A percentile compares a stretch with the other conserved stretches of the same genome.
phyloP scores from a whole-genome alignment of 2,329 filamentous ascomycete genomes.

The Trichoderma sp. region DNA sequence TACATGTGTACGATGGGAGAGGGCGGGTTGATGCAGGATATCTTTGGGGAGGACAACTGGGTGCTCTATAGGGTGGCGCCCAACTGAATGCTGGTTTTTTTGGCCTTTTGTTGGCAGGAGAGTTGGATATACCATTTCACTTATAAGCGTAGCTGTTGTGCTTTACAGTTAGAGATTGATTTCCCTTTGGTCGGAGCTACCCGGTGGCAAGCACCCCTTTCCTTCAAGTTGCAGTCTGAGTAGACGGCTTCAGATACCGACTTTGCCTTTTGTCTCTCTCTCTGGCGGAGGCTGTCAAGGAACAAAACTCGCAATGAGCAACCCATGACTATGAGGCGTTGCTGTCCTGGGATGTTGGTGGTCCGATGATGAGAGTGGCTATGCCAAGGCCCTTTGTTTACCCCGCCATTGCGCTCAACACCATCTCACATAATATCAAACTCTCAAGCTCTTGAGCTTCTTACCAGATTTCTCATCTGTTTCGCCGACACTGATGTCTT shows the following conservation, averaged over 20 bases:
- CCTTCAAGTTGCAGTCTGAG: too few species aligned
- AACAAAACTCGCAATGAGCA: not conserved
- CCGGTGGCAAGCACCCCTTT: not conserved
- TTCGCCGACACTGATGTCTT: too few species aligned
- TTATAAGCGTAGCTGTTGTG: not conserved
- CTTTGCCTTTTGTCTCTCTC: not conserved
- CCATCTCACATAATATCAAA: not conserved
- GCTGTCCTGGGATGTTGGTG: not conserved
- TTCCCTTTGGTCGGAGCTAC: not conserved
- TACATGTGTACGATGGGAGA: constrained; percentile 18
- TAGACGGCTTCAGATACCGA: too few species aligned
- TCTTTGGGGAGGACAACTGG: constrained; percentile 24
- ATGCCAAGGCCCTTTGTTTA: constrained; percentile 6
- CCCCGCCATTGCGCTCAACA: constrained; percentile 9
- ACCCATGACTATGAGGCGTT: constrained; percentile 4
- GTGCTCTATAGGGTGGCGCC: constrained; percentile 16
- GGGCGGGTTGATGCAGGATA: not conserved
- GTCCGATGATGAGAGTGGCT: constrained; percentile 25
- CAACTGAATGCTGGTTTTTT: not conserved
- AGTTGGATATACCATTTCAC: constrained; percentile 3
- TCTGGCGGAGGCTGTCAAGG: too few species aligned
- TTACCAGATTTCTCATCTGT: not conserved
- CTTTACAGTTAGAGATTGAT: too few species aligned
- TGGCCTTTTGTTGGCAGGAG: not conserved
- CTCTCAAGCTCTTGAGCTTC: not conserved